Percentiles rank a stretch among this genome's conserved stretches.
Conservation (phyloP, 257 asterid genomes). For the Nicotiana tabacum region DNA sequence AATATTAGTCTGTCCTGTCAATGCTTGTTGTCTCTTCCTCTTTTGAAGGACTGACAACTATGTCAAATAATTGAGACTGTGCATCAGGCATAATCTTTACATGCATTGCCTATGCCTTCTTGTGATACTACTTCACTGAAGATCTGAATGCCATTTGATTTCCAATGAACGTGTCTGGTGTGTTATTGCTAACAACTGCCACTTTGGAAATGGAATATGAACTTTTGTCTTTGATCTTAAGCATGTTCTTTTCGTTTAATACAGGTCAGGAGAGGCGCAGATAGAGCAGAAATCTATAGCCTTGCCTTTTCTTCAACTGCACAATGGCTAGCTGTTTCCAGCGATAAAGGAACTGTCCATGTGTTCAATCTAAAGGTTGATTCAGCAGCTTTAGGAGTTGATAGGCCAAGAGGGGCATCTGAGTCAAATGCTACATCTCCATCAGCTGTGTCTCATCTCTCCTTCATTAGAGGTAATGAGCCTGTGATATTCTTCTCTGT, state of each 20-base stretch:
- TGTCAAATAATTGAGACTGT: not conserved
- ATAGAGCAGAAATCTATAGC: conserved; percentile 89
- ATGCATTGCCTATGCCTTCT: not conserved
- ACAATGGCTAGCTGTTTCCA: conserved; percentile 93
- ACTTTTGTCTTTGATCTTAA: not conserved
- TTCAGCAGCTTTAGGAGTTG: conserved; percentile 47
- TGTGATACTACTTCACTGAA: not conserved
- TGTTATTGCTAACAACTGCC: not conserved
- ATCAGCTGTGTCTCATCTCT: conserved; percentile 62
- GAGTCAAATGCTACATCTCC: conserved; percentile 36
- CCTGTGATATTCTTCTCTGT: not conserved
- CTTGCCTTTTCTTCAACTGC: conserved; percentile 77
- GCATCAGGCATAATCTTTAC: not conserved
- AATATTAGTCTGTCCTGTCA: not conserved
- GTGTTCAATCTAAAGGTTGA: conserved; percentile 75
- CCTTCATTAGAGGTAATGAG: conserved; percentile 76
- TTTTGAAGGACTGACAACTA: not conserved
- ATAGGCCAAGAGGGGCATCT: conserved; percentile 43
- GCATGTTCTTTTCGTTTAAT: conserved; percentile 3
- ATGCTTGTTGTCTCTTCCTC: not conserved
- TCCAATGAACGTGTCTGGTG: not conserved
- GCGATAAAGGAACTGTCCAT: conserved; percentile 95
- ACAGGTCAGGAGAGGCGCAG: conserved; percentile 97
- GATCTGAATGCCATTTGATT: not conserved
- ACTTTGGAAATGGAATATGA: not conserved